A percentile compares a stretch with the other conserved stretches of the same genome.
Evolutionary conservation across 371 early-diverging fungal species (phyloP).

Genomic region (Rhizopus microsporus): DNA sequence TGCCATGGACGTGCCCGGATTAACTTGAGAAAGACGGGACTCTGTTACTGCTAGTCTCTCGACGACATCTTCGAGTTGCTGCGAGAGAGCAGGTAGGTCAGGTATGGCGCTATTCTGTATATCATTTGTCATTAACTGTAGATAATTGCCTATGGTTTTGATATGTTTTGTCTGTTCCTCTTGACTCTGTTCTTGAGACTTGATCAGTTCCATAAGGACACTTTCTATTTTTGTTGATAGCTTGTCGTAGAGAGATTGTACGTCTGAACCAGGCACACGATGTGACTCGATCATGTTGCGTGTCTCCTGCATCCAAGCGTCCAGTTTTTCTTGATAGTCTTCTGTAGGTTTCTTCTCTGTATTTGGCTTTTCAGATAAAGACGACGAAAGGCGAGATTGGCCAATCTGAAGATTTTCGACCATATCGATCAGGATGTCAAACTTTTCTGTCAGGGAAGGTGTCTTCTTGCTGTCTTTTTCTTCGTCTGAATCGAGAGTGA

Average conservation of each 20-base stretch:
- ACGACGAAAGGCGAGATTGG: slow-evolving; percentile 27
- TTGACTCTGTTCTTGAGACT: slow-evolving; percentile 23
- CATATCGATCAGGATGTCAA: slow-evolving; percentile 42
- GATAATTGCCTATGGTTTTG: slow-evolving; percentile 37
- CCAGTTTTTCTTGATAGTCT: slow-evolving; percentile 11
- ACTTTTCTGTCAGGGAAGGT: slow-evolving; percentile 33
- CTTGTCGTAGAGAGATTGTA: slow-evolving; percentile 10
- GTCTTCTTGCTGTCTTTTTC: slow-evolving; percentile 9
- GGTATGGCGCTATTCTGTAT: slow-evolving; percentile 41
- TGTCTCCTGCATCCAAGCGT: slow-evolving; percentile 16
- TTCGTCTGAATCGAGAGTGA: slow-evolving; percentile 6
- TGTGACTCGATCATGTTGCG: slow-evolving; percentile 5
- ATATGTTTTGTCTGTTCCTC: slow-evolving; percentile 42
- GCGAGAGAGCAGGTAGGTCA: slow-evolving; percentile 31
- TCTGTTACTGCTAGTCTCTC: slow-evolving; percentile 27
- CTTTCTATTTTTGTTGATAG: slow-evolving; percentile 13
- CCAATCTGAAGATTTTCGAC: slow-evolving; percentile 40
- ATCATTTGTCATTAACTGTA: slow-evolving; percentile 39
- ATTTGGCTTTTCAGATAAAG: slow-evolving; percentile 4
- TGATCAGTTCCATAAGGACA: slow-evolving; percentile 19
- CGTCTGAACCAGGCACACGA: not conserved
- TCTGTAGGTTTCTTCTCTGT: not conserved
- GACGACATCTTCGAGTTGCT: slow-evolving; percentile 39
- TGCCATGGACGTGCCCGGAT: not conserved
- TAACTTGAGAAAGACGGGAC: slow-evolving; percentile 16